Conservation (phyloP, 108 stramenopile species). For the Nitzschia sp. region DNA sequence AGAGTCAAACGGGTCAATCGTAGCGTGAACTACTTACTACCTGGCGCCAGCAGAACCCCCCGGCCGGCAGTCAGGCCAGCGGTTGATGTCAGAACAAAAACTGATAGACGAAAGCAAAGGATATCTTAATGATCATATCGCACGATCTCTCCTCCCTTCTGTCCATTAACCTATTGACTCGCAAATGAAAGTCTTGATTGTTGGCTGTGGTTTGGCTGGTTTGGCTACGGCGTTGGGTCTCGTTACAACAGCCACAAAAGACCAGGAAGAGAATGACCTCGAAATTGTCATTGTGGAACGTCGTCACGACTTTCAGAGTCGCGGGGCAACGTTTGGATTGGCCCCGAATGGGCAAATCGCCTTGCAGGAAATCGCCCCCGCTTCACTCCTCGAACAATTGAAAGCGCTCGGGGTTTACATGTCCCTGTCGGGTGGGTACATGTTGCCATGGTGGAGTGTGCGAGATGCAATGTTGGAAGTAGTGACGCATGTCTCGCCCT, state of each 20-base stretch:
- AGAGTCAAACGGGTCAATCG: too few relatives aligned
- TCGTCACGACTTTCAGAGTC: constrained; percentile 1
- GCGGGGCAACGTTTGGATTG: constrained; percentile 42
- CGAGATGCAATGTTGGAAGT: constrained; percentile 33
- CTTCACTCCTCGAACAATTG: constrained; percentile 15
- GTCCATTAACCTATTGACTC: too few relatives aligned
- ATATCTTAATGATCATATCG: too few relatives aligned
- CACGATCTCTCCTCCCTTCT: too few relatives aligned
- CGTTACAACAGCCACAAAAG: background rate
- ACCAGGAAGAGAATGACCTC: background rate
- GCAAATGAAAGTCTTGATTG: constrained; percentile 34
- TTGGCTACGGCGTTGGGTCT: constrained; percentile 31
- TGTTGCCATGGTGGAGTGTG: constrained; percentile 40
- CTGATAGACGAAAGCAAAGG: too few relatives aligned
- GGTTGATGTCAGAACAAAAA: too few relatives aligned
- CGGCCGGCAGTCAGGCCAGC: too few relatives aligned
- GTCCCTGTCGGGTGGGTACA: constrained; percentile 1
- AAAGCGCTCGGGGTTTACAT: constrained; percentile 15
- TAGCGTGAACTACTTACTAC: too few relatives aligned
- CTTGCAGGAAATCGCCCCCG: constrained; percentile 26
- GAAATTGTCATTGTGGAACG: constrained; percentile 25
- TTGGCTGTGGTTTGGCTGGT: constrained; percentile 36
- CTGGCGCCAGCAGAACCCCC: too few relatives aligned
- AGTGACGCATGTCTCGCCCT: background rate
- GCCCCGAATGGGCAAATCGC: constrained; percentile 31